A percentile compares a stretch with the other conserved stretches of the same genome.
These are phyloP conservation scores for Phylloporus rhodoxanthus DNA, from an alignment of 768 basidiomycete species.

Conservation along the genomic window DNA sequence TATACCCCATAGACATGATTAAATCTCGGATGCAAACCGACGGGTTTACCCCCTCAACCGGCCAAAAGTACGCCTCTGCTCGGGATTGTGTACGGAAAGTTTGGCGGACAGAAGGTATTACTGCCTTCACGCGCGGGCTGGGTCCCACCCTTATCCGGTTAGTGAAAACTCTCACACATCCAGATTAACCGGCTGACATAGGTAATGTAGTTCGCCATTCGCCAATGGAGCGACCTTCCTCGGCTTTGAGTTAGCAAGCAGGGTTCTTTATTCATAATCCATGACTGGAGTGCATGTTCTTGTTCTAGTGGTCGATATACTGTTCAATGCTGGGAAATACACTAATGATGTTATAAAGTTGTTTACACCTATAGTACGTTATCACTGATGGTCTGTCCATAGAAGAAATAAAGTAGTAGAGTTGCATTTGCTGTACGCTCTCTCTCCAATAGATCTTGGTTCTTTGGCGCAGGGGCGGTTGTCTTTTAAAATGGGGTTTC, in stretches of 20 bases:
- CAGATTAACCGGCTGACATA: slow-evolving; percentile 4
- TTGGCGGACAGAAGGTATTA: slow-evolving; percentile 76
- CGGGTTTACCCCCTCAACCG: slow-evolving; percentile 66
- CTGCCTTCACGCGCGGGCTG: slow-evolving; percentile 88
- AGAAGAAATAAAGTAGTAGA: neutral
- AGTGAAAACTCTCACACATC: slow-evolving; percentile 21
- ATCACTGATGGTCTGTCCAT: slow-evolving; percentile 3
- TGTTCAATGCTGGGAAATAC: neutral
- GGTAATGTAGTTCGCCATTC: slow-evolving; percentile 71
- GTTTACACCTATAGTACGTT: neutral
- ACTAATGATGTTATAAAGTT: neutral
- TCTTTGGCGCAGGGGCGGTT: neutral
- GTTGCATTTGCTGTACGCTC: neutral
- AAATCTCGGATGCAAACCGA: slow-evolving; percentile 97
- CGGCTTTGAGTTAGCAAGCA: slow-evolving; percentile 89
- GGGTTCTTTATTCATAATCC: slow-evolving; percentile 45
- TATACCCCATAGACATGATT: slow-evolving; percentile 95
- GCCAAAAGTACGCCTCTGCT: slow-evolving; percentile 78
- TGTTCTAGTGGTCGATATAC: neutral
- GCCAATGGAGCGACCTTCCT: slow-evolving; percentile 97
- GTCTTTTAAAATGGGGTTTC: no score
- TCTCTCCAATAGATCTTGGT: neutral
- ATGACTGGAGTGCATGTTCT: neutral
- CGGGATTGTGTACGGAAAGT: slow-evolving; percentile 79
- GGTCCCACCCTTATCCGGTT: slow-evolving; percentile 88